phyloP scores from a whole-genome alignment of 768 basidiomycete species.

The Nevesoporus exiguus region DNA sequence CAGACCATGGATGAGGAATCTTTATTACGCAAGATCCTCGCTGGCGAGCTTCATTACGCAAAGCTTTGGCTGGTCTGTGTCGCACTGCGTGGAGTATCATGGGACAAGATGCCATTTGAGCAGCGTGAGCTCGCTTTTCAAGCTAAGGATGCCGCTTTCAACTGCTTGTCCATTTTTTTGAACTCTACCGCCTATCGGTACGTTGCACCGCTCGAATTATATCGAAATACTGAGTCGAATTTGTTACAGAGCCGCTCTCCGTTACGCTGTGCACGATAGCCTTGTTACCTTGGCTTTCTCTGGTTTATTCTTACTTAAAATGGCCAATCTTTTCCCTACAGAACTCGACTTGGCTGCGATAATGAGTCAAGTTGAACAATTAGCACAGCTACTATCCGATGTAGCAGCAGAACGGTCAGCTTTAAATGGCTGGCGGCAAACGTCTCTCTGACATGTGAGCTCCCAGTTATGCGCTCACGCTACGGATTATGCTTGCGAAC shows the following conservation, averaged over 20 bases:
- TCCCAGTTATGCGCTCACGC: slow-evolving; percentile 79
- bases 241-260: slow-evolving; percentile 67
- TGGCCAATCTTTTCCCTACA: slow-evolving; percentile 88
- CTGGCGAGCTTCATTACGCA: slow-evolving; percentile 86
- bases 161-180: slow-evolving; percentile 81
- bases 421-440: not conserved
- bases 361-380: slow-evolving; percentile 82
- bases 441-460: slow-evolving; percentile 10
- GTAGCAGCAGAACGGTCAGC: slow-evolving; percentile 86
- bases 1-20: slow-evolving; percentile 83
- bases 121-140: slow-evolving; percentile 94
- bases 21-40: slow-evolving; percentile 81
- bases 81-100: slow-evolving; percentile 84
- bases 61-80: slow-evolving; percentile 95
- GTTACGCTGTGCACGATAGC: slow-evolving; percentile 91
- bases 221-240: not conserved
- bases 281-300: slow-evolving; percentile 91
- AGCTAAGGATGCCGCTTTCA: slow-evolving; percentile 88
- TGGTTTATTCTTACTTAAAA: slow-evolving; percentile 87
- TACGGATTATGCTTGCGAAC: slow-evolving; percentile 92
- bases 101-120: slow-evolving; percentile 96
- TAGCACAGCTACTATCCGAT: slow-evolving; percentile 86
- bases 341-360: slow-evolving; percentile 78
- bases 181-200: slow-evolving; percentile 78
- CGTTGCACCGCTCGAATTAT: slow-evolving; percentile 15